Base-by-base conservation (phyloP, 1,284 basidiomycete species). In the Leccinum griseonigrum region DNA sequence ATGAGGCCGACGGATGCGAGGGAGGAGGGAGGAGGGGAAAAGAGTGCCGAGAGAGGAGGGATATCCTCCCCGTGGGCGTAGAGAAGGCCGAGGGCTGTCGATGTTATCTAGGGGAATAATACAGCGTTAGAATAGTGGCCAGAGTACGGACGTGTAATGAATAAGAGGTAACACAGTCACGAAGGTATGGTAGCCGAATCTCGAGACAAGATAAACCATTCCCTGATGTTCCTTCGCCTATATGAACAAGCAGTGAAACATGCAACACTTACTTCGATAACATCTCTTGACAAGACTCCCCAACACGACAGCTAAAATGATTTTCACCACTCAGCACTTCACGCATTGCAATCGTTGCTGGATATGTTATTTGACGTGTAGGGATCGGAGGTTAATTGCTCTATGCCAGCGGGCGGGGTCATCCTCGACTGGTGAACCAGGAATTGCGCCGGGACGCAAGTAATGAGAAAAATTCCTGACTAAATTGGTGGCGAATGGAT, bases 401-500 rank as follows among this genome's bases (percentile, higher is more conserved):
- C 56, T 38, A 54, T 32, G 13, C 22, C 22, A 22, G 22, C 61
- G 50, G 16, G 38, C 53, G 31, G 52, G 50, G 48, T 60, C 67
- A 43, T 60, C 63, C 36, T 7, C 54, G 18, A 28, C 31, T 28
- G 60, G 46, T 46, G 64, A 61, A 56, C 51, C 61, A 56, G 64
- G 69, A 32, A 71, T 40, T 57, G 60, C 59, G 26, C 63, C n/a
- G n/a, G 91, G 90, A 52, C 85, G 76, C 66, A 95, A 81, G 76
- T 94, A 88, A 22, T 92, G 92, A 55, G 92, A 92, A 74, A 94
- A 94, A 74, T 94, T 94, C 81, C 83, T 84, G 81, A 93, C 91
- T 91, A 94, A 78, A 84, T 94, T 93, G 71, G 80, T 83, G 76
- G 84, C 83, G 84, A 94, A 92, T 94, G 79, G 87, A 79, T 88